Evolutionary conservation across 2,329 filamentous ascomycete species (phyloP), one percentile per base, ranked within the genome.

Genomic region (Cercospora sp.): DNA sequence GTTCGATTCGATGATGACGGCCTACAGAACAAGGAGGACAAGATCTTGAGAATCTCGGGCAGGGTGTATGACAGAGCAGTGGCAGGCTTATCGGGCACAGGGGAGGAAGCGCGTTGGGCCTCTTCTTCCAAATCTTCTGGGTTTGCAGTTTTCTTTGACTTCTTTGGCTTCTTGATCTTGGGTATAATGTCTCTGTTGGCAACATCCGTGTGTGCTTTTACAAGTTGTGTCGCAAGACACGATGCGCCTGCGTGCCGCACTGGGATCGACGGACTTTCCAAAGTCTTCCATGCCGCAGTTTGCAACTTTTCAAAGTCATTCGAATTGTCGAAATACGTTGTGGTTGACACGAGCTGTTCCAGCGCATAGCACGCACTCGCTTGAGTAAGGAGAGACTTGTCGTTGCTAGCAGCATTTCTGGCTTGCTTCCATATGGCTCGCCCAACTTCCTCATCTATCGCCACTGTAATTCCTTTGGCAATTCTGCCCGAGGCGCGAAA

Each of bases 341-440:
- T 97, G 69, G 87, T 83, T 66, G 87, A 89, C 23, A 91, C 82
- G 60, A 98, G 82, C 64, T 89, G 84, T 76, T 91, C 90, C 70
- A 99, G 81, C 77, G 92, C 96, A 72, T 89, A 89, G 75, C 91
- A 96, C 8, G 92, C 91, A 66, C 89, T 87, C 16, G 90, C 86
- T 77, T 97, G 88, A 7, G 94, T 93, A 36, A 96, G 85, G 2
- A 89, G 85, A 3, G 93, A 91, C 80, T 95, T 98, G 79, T 99
- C 96, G 68, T 85, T 85, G 0, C 89, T 85, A 30, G 91, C 91
- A 73, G 91, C 86, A 79, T 86, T 92, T 70, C 95, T 89, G 28
- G 89, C 90, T 78, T 94, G 91, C 80, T 97, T 99, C 93, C 93
- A 98, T 16, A 96, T 87, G 78, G 97, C 94, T 75, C 93, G 89